Conservation (phyloP, 2,329 filamentous ascomycete species). For the Cladosporium sphaerospermum region DNA sequence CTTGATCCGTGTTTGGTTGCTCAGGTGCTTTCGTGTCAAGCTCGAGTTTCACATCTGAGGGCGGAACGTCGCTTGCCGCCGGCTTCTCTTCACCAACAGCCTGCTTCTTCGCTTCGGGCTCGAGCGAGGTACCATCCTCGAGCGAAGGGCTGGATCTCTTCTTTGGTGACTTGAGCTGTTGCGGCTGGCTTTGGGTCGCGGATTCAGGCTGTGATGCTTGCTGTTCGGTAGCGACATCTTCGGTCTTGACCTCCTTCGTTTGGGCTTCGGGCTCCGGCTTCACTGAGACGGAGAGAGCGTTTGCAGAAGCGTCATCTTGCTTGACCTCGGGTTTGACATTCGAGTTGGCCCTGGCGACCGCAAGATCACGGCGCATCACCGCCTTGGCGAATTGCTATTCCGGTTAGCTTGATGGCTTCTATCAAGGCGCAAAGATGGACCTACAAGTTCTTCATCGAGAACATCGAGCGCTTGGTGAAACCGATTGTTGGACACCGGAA, state of each 20-base stretch:
- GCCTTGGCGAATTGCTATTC: constrained; percentile 25
- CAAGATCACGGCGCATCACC: constrained; percentile 32
- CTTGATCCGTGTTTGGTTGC: constrained; percentile 10
- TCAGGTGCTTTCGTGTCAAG: constrained; percentile 8
- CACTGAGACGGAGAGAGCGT: too few relatives aligned
- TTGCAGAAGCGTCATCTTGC: too few relatives aligned
- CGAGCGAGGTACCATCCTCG: background rate
- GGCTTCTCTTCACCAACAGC: constrained; percentile 1
- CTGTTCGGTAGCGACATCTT: constrained; percentile 2
- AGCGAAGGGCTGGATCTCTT: constrained; percentile 8
- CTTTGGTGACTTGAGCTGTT: background rate
- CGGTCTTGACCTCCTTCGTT: too few relatives aligned
- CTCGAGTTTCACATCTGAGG: background rate
- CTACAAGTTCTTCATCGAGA: constrained; percentile 42
- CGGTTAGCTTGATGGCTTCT: background rate
- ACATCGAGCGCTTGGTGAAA: constrained; percentile 49
- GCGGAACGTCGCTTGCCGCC: background rate
- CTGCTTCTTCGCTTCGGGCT: constrained; percentile 6
- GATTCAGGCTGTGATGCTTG: constrained; percentile 8
- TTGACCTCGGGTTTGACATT: too few relatives aligned
- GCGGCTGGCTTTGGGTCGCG: background rate
- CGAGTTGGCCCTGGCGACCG: constrained; percentile 22
- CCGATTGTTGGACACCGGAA: constrained; percentile 36
- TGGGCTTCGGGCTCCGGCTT: too few relatives aligned
- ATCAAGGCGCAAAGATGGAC: constrained; percentile 9